A percentile compares a stretch with the other conserved stretches of the same genome.
These are phyloP conservation scores for Dendrobium chrysotoxum DNA, from an alignment of 106 monocot species.

Conservation along the genomic window DNA sequence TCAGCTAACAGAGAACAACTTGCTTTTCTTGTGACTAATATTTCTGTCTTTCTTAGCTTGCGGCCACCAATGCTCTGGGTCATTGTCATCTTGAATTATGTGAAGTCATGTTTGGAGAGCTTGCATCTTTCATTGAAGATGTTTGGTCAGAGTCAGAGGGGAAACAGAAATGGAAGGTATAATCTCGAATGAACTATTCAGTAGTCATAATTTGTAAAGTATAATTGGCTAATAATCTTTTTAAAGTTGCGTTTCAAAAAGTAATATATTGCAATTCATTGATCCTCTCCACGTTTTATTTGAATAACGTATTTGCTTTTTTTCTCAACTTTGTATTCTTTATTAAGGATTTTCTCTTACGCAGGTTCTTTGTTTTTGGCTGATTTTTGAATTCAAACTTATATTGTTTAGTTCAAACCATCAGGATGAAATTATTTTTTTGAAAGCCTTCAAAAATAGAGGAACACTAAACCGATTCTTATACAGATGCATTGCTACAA, in stretches of 20 bases:
- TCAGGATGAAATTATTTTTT: neutral
- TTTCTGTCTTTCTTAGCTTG: conserved; percentile 44
- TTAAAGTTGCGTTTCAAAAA: neutral
- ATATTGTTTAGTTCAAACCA: neutral
- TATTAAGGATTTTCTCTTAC: neutral
- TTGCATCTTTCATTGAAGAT: conserved; percentile 83
- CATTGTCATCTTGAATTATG: conserved; percentile 83
- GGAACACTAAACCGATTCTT: neutral
- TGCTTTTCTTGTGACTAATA: neutral
- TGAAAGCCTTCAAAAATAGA: neutral
- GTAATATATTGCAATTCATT: neutral
- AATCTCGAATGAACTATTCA: neutral
- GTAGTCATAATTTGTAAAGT: neutral
- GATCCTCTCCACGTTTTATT: neutral
- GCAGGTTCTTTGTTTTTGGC: neutral
- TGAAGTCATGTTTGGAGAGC: conserved; percentile 95
- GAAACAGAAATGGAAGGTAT: conserved; percentile 97
- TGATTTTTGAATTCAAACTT: neutral
- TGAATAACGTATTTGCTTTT: neutral
- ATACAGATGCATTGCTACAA: neutral
- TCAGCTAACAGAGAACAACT: neutral
- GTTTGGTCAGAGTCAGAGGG: conserved; percentile 77
- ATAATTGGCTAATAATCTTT: neutral
- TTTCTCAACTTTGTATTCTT: neutral
- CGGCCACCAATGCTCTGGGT: conserved; percentile 83